Evolutionary conservation across 768 basidiomycete genomes (phyloP).

Genomic region (Harrya chromipes): DNA sequence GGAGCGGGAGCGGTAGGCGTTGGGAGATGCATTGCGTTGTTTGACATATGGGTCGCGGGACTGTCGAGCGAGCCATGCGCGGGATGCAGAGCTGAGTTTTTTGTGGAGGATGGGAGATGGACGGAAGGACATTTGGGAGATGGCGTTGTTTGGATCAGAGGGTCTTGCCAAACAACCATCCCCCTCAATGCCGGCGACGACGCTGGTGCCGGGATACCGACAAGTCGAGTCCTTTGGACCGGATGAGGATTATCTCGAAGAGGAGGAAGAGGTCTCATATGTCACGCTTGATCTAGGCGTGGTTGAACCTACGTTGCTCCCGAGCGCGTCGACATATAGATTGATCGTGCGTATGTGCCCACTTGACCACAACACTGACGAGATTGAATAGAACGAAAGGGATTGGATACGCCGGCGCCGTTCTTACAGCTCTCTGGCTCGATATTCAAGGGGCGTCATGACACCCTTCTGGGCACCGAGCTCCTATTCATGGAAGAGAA

Average conservation of each 20-base stretch:
- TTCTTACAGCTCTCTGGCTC: slow-evolving; percentile 77
- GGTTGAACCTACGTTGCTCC: slow-evolving; percentile 71
- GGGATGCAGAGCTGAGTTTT: slow-evolving; percentile 43
- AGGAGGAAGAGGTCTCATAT: slow-evolving; percentile 55
- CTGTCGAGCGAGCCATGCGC: slow-evolving; percentile 69
- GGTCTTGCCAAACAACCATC: slow-evolving; percentile 21
- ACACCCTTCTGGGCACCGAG: slow-evolving; percentile 70
- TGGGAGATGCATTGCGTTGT: slow-evolving; percentile 42
- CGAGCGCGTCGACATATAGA: slow-evolving; percentile 65
- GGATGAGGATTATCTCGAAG: slow-evolving; percentile 62
- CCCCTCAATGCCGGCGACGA: slow-evolving; percentile 17
- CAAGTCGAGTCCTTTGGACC: slow-evolving; percentile 68
- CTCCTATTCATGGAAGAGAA: slow-evolving; percentile 70
- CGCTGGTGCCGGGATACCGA: slow-evolving; percentile 55
- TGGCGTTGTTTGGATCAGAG: slow-evolving; percentile 27
- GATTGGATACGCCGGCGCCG: slow-evolving; percentile 73
- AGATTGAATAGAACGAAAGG: slow-evolving; percentile 38
- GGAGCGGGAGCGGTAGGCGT: slow-evolving; percentile 74
- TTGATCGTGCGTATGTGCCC: slow-evolving; percentile 55
- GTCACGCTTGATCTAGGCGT: slow-evolving; percentile 72
- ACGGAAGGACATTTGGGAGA: slow-evolving; percentile 34
- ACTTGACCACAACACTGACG: not conserved
- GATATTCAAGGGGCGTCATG: slow-evolving; percentile 67
- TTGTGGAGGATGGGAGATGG: slow-evolving; percentile 27
- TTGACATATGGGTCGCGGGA: slow-evolving; percentile 69